Percentiles rank a stretch among this genome's conserved stretches.
These are phyloP conservation scores for Saprolegnia parasitica DNA, from an alignment of 352 stramenopile species.

Conservation along the genomic window DNA sequence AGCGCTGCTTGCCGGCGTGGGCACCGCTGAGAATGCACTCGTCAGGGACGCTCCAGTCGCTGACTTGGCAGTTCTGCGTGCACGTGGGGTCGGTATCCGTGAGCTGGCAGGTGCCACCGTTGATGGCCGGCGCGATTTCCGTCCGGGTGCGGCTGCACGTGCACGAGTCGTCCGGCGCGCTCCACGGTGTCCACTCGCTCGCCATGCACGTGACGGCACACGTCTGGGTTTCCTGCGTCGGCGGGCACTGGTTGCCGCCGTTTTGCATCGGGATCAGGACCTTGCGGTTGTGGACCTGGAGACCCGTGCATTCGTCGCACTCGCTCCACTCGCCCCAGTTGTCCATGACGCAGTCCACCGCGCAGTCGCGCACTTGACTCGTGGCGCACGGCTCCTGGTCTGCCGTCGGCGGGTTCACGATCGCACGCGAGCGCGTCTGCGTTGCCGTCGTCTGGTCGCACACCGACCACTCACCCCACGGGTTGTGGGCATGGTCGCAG, in stretches of 20 bases:
- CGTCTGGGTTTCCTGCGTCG: constrained; percentile 9
- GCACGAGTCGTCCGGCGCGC: constrained; percentile 7
- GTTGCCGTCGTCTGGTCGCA: constrained; percentile 5
- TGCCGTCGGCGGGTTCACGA: background rate
- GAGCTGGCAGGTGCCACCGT: constrained; percentile 2
- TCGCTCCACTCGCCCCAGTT: background rate
- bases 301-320: constrained; percentile 21
- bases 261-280: background rate
- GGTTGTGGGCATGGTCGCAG: constrained; percentile 14
- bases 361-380: constrained; percentile 1
- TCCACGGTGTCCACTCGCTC: constrained; percentile 14
- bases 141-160: background rate
- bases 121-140: constrained; percentile 5
- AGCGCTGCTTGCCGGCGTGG: background rate
- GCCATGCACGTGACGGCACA: constrained; percentile 15
- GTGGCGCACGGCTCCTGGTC: constrained; percentile 1
- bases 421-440: constrained; percentile 9
- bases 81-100: constrained; percentile 5
- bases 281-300: constrained; percentile 12
- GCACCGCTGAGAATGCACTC: background rate
- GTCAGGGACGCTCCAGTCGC: constrained; percentile 12
- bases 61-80: constrained; percentile 14
- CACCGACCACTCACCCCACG: background rate
- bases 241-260: constrained; percentile 16
- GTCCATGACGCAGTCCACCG: constrained; percentile 16